Evolutionary conservation across 805 yeast species (phyloP).

Genomic region (Pichia nanzhaoensis): DNA sequence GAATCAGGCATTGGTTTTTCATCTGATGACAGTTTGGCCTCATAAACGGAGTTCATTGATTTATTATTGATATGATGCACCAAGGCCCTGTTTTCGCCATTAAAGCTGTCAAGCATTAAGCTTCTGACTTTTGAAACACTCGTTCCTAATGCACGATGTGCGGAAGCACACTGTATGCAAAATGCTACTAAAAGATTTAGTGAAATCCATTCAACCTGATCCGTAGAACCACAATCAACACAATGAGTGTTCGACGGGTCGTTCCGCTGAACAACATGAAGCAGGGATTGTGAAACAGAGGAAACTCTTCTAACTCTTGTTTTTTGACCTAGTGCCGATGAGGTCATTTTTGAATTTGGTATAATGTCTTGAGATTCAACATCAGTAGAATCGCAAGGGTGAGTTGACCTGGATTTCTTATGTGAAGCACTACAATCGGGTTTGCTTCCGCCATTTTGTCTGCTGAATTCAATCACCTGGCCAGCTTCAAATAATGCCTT

Average conservation of each 20-base stretch:
- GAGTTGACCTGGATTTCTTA: too few relatives aligned
- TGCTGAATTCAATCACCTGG: constrained; percentile 25
- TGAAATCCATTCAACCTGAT: constrained; percentile 81
- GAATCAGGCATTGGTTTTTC: constrained; percentile 31
- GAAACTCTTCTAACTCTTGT: constrained; percentile 27
- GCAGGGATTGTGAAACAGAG: constrained; percentile 28
- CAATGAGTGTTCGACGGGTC: constrained; percentile 58
- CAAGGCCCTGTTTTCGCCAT: constrained; percentile 51
- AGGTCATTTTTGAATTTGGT: too few relatives aligned
- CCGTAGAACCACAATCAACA: constrained; percentile 68
- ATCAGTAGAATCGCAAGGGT: too few relatives aligned
- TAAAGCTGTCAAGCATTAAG: constrained; percentile 63
- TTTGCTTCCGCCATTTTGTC: neutral
- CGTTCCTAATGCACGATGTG: constrained; percentile 82
- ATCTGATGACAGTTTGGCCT: constrained; percentile 29
- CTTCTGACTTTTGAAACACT: constrained; percentile 76
- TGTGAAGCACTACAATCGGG: too few relatives aligned
- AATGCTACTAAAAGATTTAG: constrained; percentile 63
- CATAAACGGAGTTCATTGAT: constrained; percentile 54
- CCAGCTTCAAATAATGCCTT: constrained; percentile 52
- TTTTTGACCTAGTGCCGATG: too few relatives aligned
- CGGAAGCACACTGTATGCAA: constrained; percentile 82
- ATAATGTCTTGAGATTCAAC: too few relatives aligned
- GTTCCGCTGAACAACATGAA: constrained; percentile 34
- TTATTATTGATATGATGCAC: constrained; percentile 48